phyloP scores from a whole-genome alignment of 2,329 filamentous ascomycete genomes.

The Eutypa lata region DNA sequence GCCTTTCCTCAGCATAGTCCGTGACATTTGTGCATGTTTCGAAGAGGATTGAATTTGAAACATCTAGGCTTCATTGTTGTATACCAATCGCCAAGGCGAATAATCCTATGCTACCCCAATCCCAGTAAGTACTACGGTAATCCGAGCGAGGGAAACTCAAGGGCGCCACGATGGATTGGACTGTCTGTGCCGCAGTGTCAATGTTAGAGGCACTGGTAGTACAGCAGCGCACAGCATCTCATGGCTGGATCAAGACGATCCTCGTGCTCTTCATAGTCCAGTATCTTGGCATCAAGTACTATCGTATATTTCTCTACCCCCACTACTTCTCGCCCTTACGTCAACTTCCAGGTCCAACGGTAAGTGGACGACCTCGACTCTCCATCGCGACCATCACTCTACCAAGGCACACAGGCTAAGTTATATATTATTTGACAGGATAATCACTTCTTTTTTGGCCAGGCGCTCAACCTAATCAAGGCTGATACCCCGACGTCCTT shows the following conservation, averaged over 20 bases:
- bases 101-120: not conserved
- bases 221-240: not conserved
- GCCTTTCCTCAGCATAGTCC: too few species aligned
- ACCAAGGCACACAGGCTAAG: not conserved
- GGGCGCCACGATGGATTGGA: not conserved
- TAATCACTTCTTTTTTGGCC: constrained; percentile 9
- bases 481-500: constrained; percentile 6
- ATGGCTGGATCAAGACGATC: not conserved
- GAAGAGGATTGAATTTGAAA: too few species aligned
- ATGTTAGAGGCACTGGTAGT: not conserved
- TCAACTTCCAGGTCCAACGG: constrained; percentile 4
- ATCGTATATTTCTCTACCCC: constrained; percentile 9
- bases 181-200: not conserved
- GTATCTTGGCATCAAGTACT: constrained; percentile 8
- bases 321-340: constrained; percentile 6
- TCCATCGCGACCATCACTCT: not conserved
- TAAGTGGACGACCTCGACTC: constrained; percentile 1
- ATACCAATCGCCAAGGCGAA: not conserved
- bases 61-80: too few species aligned
- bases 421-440: constrained; percentile 1
- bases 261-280: constrained; percentile 3
- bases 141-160: not conserved
- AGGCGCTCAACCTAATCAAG: constrained; percentile 5
- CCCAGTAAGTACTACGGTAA: not conserved
- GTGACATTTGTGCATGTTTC: too few species aligned